Conservation (phyloP, 352 stramenopile species). For the Phytophthora sansomeana region DNA sequence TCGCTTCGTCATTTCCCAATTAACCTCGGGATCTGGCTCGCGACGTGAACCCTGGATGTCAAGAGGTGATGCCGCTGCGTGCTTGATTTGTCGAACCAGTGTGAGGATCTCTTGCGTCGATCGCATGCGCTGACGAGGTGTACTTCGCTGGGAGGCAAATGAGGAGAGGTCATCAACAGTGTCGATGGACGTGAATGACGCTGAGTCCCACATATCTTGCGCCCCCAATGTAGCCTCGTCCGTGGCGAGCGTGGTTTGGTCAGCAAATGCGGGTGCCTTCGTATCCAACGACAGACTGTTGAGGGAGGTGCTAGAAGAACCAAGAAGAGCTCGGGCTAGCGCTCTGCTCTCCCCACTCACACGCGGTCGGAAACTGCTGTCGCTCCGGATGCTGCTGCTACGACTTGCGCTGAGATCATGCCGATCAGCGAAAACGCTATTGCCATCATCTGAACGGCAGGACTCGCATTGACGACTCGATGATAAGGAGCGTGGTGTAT, state of each 20-base stretch:
- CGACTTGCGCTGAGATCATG: conserved; percentile 28
- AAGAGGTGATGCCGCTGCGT: conserved; percentile 26
- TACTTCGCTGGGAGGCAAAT: conserved; percentile 15
- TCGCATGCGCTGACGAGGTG: conserved; percentile 32
- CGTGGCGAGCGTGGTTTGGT: conserved; percentile 37
- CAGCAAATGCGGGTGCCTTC: conserved; percentile 31
- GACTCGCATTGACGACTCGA: conserved; percentile 36
- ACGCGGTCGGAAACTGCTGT: conserved; percentile 10
- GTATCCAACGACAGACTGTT: conserved; percentile 20
- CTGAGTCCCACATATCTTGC: conserved; percentile 49
- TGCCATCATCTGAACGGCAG: conserved; percentile 34
- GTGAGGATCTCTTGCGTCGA: conserved; percentile 48
- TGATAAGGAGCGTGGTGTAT: conserved; percentile 31
- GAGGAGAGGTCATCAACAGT: conserved; percentile 35
- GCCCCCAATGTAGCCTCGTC: conserved; percentile 46
- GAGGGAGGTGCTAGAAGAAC: conserved; percentile 29
- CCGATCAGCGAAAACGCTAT: conserved; percentile 4
- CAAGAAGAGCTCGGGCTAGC: conserved; percentile 33
- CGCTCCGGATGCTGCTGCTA: conserved; percentile 24
- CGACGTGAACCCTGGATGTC: conserved; percentile 7
- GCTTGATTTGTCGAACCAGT: conserved; percentile 51
- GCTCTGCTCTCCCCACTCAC: conserved; percentile 36
- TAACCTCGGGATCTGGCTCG: conserved; percentile 38
- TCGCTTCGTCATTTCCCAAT: conserved; percentile 23
- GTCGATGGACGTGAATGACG: conserved; percentile 47